Percentiles rank a stretch among this genome's conserved stretches.
phyloP scores from a whole-genome alignment of 106 monocot species.

The Amphibolis antarctica region DNA sequence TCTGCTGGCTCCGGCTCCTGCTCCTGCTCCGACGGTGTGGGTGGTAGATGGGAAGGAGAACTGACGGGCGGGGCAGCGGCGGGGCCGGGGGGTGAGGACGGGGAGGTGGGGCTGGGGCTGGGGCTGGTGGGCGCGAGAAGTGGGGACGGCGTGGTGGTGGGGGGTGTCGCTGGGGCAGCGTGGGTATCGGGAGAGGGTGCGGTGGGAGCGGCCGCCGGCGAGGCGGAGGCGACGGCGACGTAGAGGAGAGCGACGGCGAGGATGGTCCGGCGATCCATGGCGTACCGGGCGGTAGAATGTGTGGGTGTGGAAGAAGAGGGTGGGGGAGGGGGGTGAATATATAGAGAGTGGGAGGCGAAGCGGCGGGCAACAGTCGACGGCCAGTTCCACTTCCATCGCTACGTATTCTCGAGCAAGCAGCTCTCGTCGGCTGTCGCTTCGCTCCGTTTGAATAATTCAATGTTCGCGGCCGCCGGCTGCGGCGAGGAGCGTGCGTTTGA shows the following conservation, averaged over 20 bases:
- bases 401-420: too few species aligned
- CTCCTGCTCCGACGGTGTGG: neutral
- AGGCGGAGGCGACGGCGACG: neutral
- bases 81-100: neutral
- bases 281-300: too few species aligned
- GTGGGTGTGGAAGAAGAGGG: too few species aligned
- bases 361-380: too few species aligned
- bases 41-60: neutral
- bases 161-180: neutral
- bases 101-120: neutral
- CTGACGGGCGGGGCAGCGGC: neutral
- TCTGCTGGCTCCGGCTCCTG: neutral
- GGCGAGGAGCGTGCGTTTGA: too few species aligned
- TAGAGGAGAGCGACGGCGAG: neutral
- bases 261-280: conserved; percentile 1
- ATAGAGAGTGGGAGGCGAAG: too few species aligned
- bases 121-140: neutral
- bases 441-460: too few species aligned
- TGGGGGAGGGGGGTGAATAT: too few species aligned
- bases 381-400: too few species aligned
- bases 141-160: neutral
- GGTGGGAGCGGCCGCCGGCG: neutral
- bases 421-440: too few species aligned
- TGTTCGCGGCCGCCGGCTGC: too few species aligned
- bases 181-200: neutral